Percentiles rank a stretch among this genome's conserved stretches.
These are phyloP conservation scores for Auricularia auricula-judae DNA, from an alignment of 768 basidiomycete genomes.

Conservation along the genomic window DNA sequence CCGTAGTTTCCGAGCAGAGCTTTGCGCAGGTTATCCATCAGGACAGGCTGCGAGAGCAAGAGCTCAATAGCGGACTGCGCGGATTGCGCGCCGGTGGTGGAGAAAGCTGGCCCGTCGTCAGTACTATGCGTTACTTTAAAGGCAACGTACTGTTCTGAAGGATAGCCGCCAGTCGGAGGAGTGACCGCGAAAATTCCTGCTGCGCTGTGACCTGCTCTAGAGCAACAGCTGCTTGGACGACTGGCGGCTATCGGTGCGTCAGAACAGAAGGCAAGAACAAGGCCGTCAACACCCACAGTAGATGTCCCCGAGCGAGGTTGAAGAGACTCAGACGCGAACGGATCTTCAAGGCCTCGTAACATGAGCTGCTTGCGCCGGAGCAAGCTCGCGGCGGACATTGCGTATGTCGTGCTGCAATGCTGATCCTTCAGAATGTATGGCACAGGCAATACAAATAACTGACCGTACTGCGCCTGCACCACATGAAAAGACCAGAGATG, in stretches of 20 bases:
- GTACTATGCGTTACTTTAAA: background rate
- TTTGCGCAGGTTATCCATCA: slow-evolving; percentile 80
- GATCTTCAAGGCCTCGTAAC: slow-evolving; percentile 58
- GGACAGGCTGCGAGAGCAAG: slow-evolving; percentile 63
- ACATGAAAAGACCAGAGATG: slow-evolving; percentile 86
- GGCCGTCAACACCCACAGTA: slow-evolving; percentile 25
- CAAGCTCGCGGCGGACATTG: slow-evolving; percentile 78
- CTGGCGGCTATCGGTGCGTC: slow-evolving; percentile 6
- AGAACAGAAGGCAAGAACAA: background rate
- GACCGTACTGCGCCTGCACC: slow-evolving; percentile 88
- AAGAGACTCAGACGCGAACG: slow-evolving; percentile 39
- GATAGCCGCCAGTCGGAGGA: slow-evolving; percentile 69
- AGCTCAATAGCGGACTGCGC: slow-evolving; percentile 74
- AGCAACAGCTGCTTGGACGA: slow-evolving; percentile 9
- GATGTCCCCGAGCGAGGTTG: slow-evolving; percentile 13
- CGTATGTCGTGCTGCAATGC: slow-evolving; percentile 2
- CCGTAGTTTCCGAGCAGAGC: slow-evolving; percentile 91
- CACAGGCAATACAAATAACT: slow-evolving; percentile 10
- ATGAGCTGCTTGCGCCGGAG: slow-evolving; percentile 69
- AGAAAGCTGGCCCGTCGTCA: slow-evolving; percentile 37
- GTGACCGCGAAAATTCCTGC: slow-evolving; percentile 65
- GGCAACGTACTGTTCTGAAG: slow-evolving; percentile 57
- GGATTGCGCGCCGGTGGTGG: slow-evolving; percentile 33
- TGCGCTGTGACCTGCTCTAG: slow-evolving; percentile 69
- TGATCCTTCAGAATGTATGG: background rate